Base-by-base conservation (phyloP, 2,329 filamentous ascomycete species). In the Colletotrichum filicis region DNA sequence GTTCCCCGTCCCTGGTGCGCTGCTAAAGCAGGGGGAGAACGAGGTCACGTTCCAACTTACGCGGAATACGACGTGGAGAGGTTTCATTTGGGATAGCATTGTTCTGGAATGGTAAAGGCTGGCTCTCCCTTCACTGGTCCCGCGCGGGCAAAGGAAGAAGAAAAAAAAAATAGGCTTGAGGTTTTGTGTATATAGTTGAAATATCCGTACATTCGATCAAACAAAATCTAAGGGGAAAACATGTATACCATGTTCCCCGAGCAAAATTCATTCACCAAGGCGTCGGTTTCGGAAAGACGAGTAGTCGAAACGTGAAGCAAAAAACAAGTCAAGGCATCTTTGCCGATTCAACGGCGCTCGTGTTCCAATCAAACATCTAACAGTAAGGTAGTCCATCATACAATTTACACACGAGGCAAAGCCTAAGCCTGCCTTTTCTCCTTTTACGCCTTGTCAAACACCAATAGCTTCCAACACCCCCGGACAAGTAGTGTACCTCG, bases 81-180 rank as follows among this genome's bases (percentile, higher is more conserved):
- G 77, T 4, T 78, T 79, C 52, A 76, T 79, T 75, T 79, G 78
- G 77, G 78, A 79, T 53, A 76, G 75, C 49, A 76, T 79, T 19
- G 70, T 78, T 16, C 62, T 79, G 28, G 78, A 79, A 66, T 79
- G 78, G 78, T 79, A 70, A 32, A 32, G 3, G 32, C 32, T 11
- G 42, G 3, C 14, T 42, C 37, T 19, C n/a, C n/a, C 42, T 9
- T n/a, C 19, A 16, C 1, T 49, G 42, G 42, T 30, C 7, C 30
- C 30, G 8, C 1, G 30, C 30, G 30, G 19, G 42, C 6, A 49
- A 49, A n/a, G 7, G 19, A 9, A 9, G 16, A 0, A 19, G 19
- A 49, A 49, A 3, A n/a, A n/a, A 4, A 49, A 49, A n/a, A n/a
- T 7, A 4, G n/a, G n/a, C 42, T 24, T 7, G 42, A 1, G 4